These are phyloP conservation scores for Ammopiptanthus mongolicus DNA, from an alignment of 306 rosid species.

Conservation along the genomic window DNA sequence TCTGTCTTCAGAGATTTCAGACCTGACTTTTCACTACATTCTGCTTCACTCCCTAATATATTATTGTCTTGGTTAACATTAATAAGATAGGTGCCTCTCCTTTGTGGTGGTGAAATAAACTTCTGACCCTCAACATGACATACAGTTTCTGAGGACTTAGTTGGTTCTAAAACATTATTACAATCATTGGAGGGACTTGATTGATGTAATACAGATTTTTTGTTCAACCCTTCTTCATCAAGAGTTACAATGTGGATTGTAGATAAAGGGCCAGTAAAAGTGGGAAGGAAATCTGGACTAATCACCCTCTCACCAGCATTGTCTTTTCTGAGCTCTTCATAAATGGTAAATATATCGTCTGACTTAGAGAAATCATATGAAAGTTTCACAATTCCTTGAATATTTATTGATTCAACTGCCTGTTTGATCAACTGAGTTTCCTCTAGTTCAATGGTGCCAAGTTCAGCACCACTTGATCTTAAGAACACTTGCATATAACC, in stretches of 20 bases:
- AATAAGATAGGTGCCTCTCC: background rate
- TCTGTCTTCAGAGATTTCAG: background rate
- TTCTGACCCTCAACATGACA: background rate
- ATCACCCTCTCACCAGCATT: slow-evolving; percentile 16
- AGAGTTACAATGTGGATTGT: background rate
- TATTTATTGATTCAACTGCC: slow-evolving; percentile 29
- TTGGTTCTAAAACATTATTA: background rate
- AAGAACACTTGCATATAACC: slow-evolving; percentile 37
- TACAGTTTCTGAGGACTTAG: background rate
- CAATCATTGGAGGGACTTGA: background rate
- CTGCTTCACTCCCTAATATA: background rate
- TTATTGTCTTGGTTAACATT: slow-evolving; percentile 3
- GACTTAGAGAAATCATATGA: slow-evolving; percentile 26
- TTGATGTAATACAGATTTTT: background rate
- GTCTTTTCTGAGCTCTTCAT: slow-evolving; percentile 16
- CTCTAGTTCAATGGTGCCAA: slow-evolving; percentile 29
- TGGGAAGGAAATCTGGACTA: background rate
- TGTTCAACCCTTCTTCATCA: background rate
- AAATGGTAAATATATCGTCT: slow-evolving; percentile 23
- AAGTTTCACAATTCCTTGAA: slow-evolving; percentile 31
- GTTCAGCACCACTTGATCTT: slow-evolving; percentile 31
- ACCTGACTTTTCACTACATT: background rate
- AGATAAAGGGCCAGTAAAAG: background rate
- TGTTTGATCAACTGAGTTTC: slow-evolving; percentile 38
- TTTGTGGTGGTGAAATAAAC: slow-evolving; percentile 1